Conservation (phyloP, 73 alveolate species). For the Effrenium voratum region DNA sequence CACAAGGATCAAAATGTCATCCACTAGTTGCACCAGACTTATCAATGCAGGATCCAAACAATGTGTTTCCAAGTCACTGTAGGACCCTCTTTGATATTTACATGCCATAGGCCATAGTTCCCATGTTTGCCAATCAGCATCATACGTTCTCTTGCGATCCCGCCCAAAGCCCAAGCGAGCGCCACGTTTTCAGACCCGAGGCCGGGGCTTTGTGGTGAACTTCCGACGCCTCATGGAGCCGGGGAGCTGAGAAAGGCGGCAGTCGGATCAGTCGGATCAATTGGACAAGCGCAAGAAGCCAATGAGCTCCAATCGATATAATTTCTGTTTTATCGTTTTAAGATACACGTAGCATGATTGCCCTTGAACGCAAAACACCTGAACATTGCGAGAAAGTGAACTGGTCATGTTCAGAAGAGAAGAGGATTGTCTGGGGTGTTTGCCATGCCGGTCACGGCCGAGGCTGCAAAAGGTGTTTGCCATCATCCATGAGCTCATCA, state of each 20-base stretch:
- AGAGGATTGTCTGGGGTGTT: neutral
- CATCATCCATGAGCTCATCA: slow-evolving; percentile 84
- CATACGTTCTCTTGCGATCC: neutral
- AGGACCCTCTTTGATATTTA: too few species aligned
- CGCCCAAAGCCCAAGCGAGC: neutral
- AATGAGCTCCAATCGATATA: neutral
- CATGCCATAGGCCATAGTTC: too few species aligned
- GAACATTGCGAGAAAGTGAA: neutral
- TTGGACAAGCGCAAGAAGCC: too few species aligned
- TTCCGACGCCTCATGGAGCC: slow-evolving; percentile 82
- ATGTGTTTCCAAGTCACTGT: neutral
- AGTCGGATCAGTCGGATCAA: neutral
- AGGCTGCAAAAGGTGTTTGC: slow-evolving; percentile 89
- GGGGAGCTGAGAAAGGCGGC: neutral
- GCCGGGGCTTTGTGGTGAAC: slow-evolving; percentile 91
- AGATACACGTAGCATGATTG: neutral
- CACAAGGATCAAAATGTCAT: too few species aligned
- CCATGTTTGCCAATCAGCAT: neutral
- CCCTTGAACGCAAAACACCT: neutral
- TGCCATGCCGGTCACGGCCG: neutral
- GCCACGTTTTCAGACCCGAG: neutral
- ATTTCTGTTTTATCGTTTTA: neutral
- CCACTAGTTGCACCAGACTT: too few species aligned
- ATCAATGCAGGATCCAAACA: neutral
- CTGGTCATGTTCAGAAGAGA: neutral